Evolutionary conservation across 768 basidiomycete species (phyloP), one percentile per base, ranked within the genome.

Genomic region (Auricularia sp.): DNA sequence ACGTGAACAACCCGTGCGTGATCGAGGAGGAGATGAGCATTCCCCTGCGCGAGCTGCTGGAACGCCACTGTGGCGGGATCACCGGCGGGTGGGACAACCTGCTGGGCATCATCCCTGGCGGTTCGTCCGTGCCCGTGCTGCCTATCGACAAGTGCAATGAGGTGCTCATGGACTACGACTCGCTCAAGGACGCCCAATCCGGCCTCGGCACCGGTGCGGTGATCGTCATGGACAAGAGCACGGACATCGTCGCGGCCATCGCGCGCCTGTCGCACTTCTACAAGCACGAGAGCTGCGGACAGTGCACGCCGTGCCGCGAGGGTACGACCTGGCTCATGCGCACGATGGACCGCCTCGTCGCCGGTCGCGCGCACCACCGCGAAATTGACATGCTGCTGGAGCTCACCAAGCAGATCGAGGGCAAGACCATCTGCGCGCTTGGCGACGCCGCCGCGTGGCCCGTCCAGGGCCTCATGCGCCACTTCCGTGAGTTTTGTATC

Each of bases 21-120:
- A 84, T 99, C 33, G 96, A 99, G 79, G 96, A 99, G 76, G 96
- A 98, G 81, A 99, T 98, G 96, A 92, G 90, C 68, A 98, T 98
- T 61, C 94, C 95, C 8, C 76, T 98, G 68, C 88, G 89, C 76
- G 96, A 99, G 61, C 80, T 98, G 63, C 76, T 99, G 63, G 96
- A 98, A 77, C 96, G 94, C 79, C 96, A 99, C 76, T 96, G 94
- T 72, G 96, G 96, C 24, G 96, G 96, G 71, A 86, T 99, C 51
- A 78, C 80, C 42, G 96, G 96, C 64, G 96, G 96, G 8, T 99
- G 96, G 96, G 88, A 95, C 71, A 98, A 99, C 77, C 75, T 98
- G 21, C 84, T 97, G 37, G 96, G 96, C n/a, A 95, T 97, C 70
- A 85, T 98, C 67, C 95, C 96, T 3, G 96, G 96, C 65, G 96